Evolutionary conservation across 257 asterid species (phyloP), one percentile per base, ranked within the genome.

Genomic region (Jaltomata sinuosa): DNA sequence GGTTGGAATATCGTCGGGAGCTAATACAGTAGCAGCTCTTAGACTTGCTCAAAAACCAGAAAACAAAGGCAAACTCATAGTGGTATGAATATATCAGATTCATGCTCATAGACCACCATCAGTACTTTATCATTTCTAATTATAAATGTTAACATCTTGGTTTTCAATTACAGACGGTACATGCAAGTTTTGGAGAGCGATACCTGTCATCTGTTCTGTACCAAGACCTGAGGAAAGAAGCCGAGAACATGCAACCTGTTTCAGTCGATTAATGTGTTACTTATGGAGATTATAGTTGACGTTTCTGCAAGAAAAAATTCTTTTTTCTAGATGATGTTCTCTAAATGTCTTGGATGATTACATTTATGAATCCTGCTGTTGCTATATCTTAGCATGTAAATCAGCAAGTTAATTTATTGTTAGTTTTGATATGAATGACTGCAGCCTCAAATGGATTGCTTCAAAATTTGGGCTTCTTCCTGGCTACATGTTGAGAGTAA

Each of bases 1-100:
- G 99, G 99, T 96, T 21, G 98, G 99, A 61, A 96, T 96, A 88
- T 96, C 99, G 10, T 96, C 99, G 2, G 99, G 99, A 21, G 99
- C 99, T 11, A 96, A 96, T 84, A 96, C 98, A 5, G 97, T 94
- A 57, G 98, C 99, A 8, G 98, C 99, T 50, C 93, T 93, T 21
- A 88, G 89, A 22, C 97, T 96, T 25, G 99, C 98, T 22, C 88
- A 71, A 72, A 94, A 89, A 80, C 97, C 98, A 10, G 99, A 96
- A 88, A 96, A 96, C 91, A 91, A 93, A 88, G 98, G 98, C 80
- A 96, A 94, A 88, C 99, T 96, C 84, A 94, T 94, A 65, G 98
- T 96, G 96, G 98, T 96, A 93, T 34, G 92, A 86, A 82, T 32
- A 50, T 12, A 8, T 6, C 40, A 3, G 21, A 22, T 27, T 12